Evolutionary conservation across 208 protist genomes (phyloP).

Genomic region (Balamuthia mandrillaris): DNA sequence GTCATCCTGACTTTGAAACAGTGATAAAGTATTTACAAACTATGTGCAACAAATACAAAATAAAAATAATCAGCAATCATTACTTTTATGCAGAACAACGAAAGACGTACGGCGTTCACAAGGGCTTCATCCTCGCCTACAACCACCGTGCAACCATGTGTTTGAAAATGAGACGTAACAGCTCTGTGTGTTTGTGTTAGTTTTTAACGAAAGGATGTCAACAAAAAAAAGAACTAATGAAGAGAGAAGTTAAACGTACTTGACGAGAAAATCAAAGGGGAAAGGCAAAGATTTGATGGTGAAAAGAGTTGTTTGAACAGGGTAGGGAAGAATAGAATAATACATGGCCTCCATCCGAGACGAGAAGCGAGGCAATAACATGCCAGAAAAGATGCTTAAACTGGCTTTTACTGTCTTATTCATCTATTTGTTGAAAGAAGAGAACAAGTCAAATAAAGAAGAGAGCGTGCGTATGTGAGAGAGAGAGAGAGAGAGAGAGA

Average conservation of each 20-base stretch:
- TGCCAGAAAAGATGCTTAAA: no score
- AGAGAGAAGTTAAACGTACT: background rate
- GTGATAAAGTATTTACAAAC: constrained; percentile 36
- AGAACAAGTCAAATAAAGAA: no score
- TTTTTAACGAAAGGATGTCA: background rate
- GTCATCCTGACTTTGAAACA: constrained; percentile 14
- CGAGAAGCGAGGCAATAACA: no score
- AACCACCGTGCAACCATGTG: constrained; percentile 33
- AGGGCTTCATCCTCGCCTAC: background rate
- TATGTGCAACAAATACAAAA: background rate
- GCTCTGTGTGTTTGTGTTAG: background rate
- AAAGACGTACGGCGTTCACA: background rate
- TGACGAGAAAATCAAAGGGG: background rate
- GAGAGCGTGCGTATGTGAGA: no score
- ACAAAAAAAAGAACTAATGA: background rate
- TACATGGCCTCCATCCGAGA: constrained; percentile 22
- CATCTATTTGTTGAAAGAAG: no score
- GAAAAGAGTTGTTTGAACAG: background rate
- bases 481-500: no score
- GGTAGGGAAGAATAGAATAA: background rate
- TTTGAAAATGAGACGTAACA: constrained; percentile 26
- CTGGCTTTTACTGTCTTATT: no score
- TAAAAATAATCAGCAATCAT: background rate
- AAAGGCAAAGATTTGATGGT: background rate
- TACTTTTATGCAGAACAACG: background rate